Evolutionary conservation across 2,329 filamentous ascomycete genomes (phyloP), one percentile per base, ranked within the genome.

Genomic region (Nemania diffusa): DNA sequence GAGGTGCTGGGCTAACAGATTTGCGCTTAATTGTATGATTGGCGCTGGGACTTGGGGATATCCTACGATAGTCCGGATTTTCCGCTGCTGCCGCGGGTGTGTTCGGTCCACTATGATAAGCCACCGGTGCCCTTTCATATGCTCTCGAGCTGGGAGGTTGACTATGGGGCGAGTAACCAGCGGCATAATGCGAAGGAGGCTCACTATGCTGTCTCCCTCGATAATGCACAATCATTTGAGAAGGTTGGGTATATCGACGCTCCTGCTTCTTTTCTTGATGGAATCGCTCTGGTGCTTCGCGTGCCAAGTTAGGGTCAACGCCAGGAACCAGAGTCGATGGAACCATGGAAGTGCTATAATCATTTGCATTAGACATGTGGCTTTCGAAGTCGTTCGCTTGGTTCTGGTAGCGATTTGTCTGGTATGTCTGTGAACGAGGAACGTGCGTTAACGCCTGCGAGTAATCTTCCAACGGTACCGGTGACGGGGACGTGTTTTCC

Each of bases 1-100:
- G 85, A 69, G 91, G 91, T 1, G 87, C 86, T 2, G 92, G 91
- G 73, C 91, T 93, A 34, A 94, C 87, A 1, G 91, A 93, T 77
- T 94, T 94, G 59, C 92, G 88, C 67, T 81, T 84, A 68, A 89
- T 88, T 37, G 85, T 87, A 69, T 87, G 84, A 72, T 84, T 78
- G 71, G 82, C 75, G 71, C 78, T 78, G 70, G 84, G 77, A 73
- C 79, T 84, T 70, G 83, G 81, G 4, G 82, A 82, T 32, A 79
- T 68, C 32, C 75, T 76, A 29, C 77, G 75, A 64, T 73, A 71
- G 46, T 74, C 73, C 8, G 65, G 22, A 55, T 24, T 57, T 22
- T 67, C 61, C 27, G 51, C 32, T 27, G 67, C 57, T 24, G 40
- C 72, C 11, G 72, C 60, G 40, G 74, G 69, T 2, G 75, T 71